Base-by-base conservation (phyloP, 495 filamentous ascomycete species). In the Aspergillus cavernicola region DNA sequence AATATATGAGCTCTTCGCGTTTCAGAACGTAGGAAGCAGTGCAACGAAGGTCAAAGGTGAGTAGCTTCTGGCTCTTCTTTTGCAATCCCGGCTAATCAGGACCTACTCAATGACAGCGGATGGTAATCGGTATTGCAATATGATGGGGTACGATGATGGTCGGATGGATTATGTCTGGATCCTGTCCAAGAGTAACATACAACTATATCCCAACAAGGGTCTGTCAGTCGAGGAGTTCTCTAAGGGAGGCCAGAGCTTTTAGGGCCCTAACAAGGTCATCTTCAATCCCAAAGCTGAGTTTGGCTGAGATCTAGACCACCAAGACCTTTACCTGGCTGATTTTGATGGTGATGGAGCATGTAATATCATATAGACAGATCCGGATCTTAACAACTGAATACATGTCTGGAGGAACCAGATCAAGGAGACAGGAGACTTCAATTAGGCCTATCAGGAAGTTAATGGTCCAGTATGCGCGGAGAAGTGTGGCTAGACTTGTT, bases 341-440 rank as follows among this genome's bases (percentile, higher is more conserved):
- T 51, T 22, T 24, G 48, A 51, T 16, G 43, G 43, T 1, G 43
- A 46, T 18, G 43, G 43, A 0, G 48, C 36, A 4, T 51, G 48
- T 16, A 37, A 51, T 15, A 51, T 51, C 18, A 18, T 51, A 15
- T 51, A 26, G 48, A 51, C 48, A 9, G 48, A 51, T 19, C 37
- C 37, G 2, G 37, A 32, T 22, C 29, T 33, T 7, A 4, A 22
- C 3, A 39, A 51, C 18, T 13, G 15, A 9, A 2, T 13, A 6
- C 18, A 19, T 0, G 16, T 46, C 6, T 46, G 15, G 16, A 23
- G 28, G 6, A 46, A 46, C 28, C n/a, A 9, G 1, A 20, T 33
- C 16, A 32, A 32, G 8, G 18, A 32, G 16, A 35, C 15, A 15
- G 29, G 18, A 2, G 29, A 22, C 43, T 33, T 32, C 15, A 18